These are phyloP conservation scores for Brettanomyces anomalus DNA, from an alignment of 805 yeast genomes.

Conservation along the genomic window DNA sequence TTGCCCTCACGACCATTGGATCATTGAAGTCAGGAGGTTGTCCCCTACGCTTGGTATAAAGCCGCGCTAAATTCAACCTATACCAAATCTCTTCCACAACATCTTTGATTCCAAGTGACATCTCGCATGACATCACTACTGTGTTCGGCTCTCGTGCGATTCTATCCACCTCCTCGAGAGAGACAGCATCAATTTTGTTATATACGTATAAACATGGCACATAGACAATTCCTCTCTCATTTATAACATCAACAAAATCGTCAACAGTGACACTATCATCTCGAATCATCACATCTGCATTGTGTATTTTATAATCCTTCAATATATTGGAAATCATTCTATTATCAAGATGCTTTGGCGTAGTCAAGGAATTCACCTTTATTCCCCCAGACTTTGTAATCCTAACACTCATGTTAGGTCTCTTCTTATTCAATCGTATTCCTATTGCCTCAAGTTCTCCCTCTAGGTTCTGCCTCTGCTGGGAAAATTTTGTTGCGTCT, in stretches of 20 bases:
- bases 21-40: slow-evolving; percentile 71
- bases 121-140: slow-evolving; percentile 86
- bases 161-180: slow-evolving; percentile 87
- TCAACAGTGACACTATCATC: slow-evolving; percentile 88
- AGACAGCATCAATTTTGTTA: slow-evolving; percentile 92
- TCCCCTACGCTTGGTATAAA: slow-evolving; percentile 87
- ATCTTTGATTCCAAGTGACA: slow-evolving; percentile 79
- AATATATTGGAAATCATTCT: slow-evolving; percentile 67
- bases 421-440: slow-evolving; percentile 71
- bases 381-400: slow-evolving; percentile 87
- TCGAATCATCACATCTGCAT: slow-evolving; percentile 85
- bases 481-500: slow-evolving; percentile 90
- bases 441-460: slow-evolving; percentile 91
- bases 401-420: slow-evolving; percentile 73
- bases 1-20: slow-evolving; percentile 82
- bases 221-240: slow-evolving; percentile 79
- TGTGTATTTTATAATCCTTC: slow-evolving; percentile 83
- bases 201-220: slow-evolving; percentile 89
- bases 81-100: slow-evolving; percentile 92
- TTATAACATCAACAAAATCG: slow-evolving; percentile 86
- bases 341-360: slow-evolving; percentile 77
- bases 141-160: slow-evolving; percentile 90
- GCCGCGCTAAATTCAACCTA: slow-evolving; percentile 66
- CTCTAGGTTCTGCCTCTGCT: slow-evolving; percentile 81
- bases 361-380: slow-evolving; percentile 69